Evolutionary conservation across 129 eudicot genomes (phyloP).

Genomic region (Pittosporum tobira): DNA sequence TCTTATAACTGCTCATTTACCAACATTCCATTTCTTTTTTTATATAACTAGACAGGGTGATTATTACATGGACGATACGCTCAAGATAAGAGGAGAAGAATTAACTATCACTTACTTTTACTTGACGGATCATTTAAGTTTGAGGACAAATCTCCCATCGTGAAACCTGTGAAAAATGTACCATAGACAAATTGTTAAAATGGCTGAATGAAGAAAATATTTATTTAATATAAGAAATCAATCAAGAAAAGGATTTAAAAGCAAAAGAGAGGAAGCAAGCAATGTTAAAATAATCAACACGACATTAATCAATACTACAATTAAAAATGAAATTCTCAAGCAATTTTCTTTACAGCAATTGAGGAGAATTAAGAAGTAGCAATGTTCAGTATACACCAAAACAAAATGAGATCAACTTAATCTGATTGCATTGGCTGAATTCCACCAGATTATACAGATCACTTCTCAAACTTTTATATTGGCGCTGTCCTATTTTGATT

Average conservation of each 20-base stretch:
- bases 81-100: neutral
- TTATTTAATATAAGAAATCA: neutral
- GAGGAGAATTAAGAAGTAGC: too few relatives aligned
- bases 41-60: neutral
- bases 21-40: neutral
- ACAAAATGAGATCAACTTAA: too few relatives aligned
- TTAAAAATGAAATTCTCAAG: neutral
- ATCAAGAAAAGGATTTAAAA: neutral
- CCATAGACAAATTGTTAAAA: neutral
- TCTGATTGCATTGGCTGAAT: too few relatives aligned
- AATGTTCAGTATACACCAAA: too few relatives aligned
- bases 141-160: conserved; percentile 17
- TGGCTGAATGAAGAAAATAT: too few relatives aligned
- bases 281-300: neutral
- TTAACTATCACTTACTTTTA: conserved; percentile 11
- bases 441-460: too few relatives aligned
- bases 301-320: neutral
- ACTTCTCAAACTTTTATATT: too few relatives aligned
- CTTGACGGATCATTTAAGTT: neutral
- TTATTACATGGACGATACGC: neutral
- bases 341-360: too few relatives aligned
- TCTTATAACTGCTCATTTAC: neutral
- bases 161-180: conserved; percentile 2
- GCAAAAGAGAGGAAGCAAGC: conserved; percentile 1
- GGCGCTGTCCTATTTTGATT: too few relatives aligned